Evolutionary conservation across 2,329 filamentous ascomycete species (phyloP).

Genomic region (Penicillium sp.): DNA sequence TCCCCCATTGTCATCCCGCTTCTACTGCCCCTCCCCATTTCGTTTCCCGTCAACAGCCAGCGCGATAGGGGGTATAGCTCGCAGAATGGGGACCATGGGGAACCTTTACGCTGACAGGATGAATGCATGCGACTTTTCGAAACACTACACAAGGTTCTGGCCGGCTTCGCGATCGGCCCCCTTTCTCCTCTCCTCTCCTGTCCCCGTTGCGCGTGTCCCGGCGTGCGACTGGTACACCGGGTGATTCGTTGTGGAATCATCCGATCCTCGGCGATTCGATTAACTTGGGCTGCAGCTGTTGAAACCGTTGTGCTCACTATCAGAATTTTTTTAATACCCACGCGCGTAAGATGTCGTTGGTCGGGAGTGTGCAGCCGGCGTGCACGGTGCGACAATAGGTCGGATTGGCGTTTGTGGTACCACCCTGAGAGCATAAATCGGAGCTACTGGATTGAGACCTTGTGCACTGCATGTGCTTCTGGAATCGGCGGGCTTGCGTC

Average conservation of each 20-base stretch:
- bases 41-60: background rate
- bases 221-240: slow-evolving; percentile 12
- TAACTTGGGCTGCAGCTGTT: background rate
- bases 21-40: background rate
- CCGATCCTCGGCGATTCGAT: slow-evolving; percentile 25
- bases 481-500: background rate
- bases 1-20: background rate
- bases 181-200: background rate
- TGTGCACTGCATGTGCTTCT: slow-evolving; percentile 5
- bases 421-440: slow-evolving; percentile 6
- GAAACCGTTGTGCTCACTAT: slow-evolving; percentile 11
- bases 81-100: background rate
- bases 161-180: slow-evolving; percentile 19
- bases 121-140: background rate
- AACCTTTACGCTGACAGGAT: background rate
- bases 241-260: slow-evolving; percentile 21
- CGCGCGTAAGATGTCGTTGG: slow-evolving; percentile 5
- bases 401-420: background rate
- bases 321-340: background rate
- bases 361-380: background rate
- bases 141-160: slow-evolving; percentile 17
- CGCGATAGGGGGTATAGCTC: background rate
- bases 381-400: background rate
- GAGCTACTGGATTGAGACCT: background rate
- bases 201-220: slow-evolving; percentile 5